phyloP scores from a whole-genome alignment of 2,329 filamentous ascomycete genomes.

The Colletotrichum sp. region DNA sequence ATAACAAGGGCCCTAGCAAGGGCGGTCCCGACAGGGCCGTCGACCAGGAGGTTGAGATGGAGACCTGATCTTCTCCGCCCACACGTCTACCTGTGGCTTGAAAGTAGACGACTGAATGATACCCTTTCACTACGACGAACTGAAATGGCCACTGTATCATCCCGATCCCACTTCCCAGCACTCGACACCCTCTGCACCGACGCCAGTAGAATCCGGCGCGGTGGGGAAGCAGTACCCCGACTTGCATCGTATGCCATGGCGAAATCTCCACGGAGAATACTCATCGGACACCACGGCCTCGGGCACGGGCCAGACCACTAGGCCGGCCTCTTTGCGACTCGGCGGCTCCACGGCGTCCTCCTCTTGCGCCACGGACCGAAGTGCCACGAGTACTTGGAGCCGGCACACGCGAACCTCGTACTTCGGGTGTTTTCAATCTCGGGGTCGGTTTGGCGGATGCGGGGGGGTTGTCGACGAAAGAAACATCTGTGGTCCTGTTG shows the following conservation, averaged over 20 bases:
- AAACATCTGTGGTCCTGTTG: slow-evolving; percentile 83
- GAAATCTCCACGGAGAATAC: not conserved
- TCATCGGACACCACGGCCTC: slow-evolving; percentile 49
- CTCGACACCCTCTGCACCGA: not conserved
- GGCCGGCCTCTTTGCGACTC: slow-evolving; percentile 42
- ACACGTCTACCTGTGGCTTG: not conserved
- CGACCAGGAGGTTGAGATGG: slow-evolving; percentile 43
- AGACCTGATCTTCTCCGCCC: slow-evolving; percentile 7
- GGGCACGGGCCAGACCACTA: slow-evolving; percentile 50
- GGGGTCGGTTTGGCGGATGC: slow-evolving; percentile 54
- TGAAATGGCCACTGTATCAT: not conserved
- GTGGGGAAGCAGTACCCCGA: not conserved
- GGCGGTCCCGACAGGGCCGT: slow-evolving; percentile 26
- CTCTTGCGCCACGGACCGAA: slow-evolving; percentile 29
- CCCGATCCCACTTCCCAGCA: not conserved
- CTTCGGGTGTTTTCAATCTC: slow-evolving; percentile 47
- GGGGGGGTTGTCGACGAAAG: slow-evolving; percentile 84
- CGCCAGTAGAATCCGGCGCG: not conserved
- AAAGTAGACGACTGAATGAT: slow-evolving; percentile 12
- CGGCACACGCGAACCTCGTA: slow-evolving; percentile 48
- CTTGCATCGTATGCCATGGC: not conserved
- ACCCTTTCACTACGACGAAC: slow-evolving; percentile 11
- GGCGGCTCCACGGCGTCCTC: slow-evolving; percentile 28
- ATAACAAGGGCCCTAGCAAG: slow-evolving; percentile 59
- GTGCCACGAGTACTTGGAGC: slow-evolving; percentile 45